phyloP scores from a whole-genome alignment of 2,329 filamentous ascomycete genomes.

The Penicillium crustosum region DNA sequence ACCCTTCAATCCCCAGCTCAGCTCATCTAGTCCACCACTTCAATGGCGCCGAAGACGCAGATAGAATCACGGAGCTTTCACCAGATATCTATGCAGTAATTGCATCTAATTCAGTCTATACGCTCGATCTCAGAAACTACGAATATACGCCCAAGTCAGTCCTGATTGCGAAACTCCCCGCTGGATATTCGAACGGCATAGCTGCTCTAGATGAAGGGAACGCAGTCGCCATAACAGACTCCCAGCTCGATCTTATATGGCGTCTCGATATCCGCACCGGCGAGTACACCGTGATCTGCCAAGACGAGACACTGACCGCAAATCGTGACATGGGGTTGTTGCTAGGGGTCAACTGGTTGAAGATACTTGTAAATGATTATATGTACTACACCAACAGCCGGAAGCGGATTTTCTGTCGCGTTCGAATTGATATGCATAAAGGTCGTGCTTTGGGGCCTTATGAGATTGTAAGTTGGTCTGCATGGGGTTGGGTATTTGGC shows the following conservation, averaged over 20 bases:
- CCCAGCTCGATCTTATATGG: slow-evolving; percentile 16
- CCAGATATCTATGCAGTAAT: slow-evolving; percentile 19
- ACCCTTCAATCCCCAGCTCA: slow-evolving; percentile 1
- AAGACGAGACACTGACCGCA: slow-evolving; percentile 14
- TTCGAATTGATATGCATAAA: slow-evolving; percentile 14
- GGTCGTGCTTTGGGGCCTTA: slow-evolving; percentile 15
- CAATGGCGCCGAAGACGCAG: slow-evolving; percentile 8
- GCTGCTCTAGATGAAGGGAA: slow-evolving; percentile 10
- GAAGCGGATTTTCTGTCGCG: slow-evolving; percentile 20
- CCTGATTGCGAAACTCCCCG: slow-evolving; percentile 14
- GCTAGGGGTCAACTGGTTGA: slow-evolving; percentile 20
- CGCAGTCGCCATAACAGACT: slow-evolving; percentile 17
- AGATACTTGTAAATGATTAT: slow-evolving; percentile 8
- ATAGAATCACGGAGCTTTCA: slow-evolving; percentile 17
- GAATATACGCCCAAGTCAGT: neutral
- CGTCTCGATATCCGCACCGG: slow-evolving; percentile 14
- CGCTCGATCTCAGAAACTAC: slow-evolving; percentile 9
- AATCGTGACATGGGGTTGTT: slow-evolving; percentile 4
- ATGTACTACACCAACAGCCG: slow-evolving; percentile 21
- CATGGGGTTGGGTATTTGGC: slow-evolving; percentile 19
- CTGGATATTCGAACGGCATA: slow-evolving; percentile 18
- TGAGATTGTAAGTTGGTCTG: slow-evolving; percentile 17
- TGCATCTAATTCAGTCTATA: slow-evolving; percentile 19
- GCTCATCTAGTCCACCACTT: slow-evolving; percentile 14
- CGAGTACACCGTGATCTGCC: slow-evolving; percentile 13